Conservation (phyloP, 228 moss, liverwort and hornwort species). For the Sphagnum magellanicum region DNA sequence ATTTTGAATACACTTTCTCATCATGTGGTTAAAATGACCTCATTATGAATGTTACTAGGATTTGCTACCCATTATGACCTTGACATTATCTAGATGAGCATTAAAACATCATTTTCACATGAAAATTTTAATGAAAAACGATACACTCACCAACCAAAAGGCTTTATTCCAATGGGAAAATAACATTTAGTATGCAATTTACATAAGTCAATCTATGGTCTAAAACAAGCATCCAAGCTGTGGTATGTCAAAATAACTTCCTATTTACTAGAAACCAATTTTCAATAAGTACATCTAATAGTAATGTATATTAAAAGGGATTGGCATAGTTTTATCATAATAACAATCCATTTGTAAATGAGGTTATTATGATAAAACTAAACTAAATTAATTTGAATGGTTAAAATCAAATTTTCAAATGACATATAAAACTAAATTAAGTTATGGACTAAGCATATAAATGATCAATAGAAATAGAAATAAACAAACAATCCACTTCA, state of each 20-base stretch:
- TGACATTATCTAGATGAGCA: constrained; percentile 4
- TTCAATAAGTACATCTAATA: neutral
- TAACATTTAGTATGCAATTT: neutral
- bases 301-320: constrained; percentile 4
- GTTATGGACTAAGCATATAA: neutral
- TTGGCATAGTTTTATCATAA: constrained; percentile 2
- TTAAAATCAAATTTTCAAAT: neutral
- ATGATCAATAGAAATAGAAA: neutral
- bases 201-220: neutral
- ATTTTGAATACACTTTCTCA: constrained; percentile 9
- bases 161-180: neutral
- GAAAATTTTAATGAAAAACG: neutral
- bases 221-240: neutral
- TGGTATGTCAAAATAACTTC: neutral
- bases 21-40: constrained; percentile 3
- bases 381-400: no score
- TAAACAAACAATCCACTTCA: neutral
- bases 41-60: constrained; percentile 3
- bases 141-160: neutral
- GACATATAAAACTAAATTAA: constrained; percentile 1
- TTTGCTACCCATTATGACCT: neutral
- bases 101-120: neutral
- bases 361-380: no score
- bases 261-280: neutral
- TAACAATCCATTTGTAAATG: no score